Base-by-base conservation (phyloP, 805 yeast genomes). In the Saccharomyces paradoxus region DNA sequence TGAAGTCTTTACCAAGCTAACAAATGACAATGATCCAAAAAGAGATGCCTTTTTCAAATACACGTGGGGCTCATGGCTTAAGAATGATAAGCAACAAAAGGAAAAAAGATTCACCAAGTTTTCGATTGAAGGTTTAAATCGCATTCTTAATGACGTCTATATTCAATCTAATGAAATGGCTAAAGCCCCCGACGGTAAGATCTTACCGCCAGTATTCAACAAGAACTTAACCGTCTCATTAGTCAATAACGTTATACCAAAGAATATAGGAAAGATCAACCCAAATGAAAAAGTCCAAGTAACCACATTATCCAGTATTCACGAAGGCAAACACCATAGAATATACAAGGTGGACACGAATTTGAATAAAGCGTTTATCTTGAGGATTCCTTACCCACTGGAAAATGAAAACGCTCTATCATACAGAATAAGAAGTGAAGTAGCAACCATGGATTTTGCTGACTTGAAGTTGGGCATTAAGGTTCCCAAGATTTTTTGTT, bases 1-100 rank as follows among this genome's bases (percentile, higher is more conserved):
- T n/a, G 71, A 71, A 50, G 67, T 65, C 3, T 71, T 69, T 60
- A 86, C 91, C 52, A 77, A 77, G 56, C 64, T 86, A 26, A 70
- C 78, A 29, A 86, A 85, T 62, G 80, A 81, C 54, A 71, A 76
- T 44, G 91, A 86, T 65, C 89, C 89, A 10, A 73, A 81, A 50
- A 78, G 91, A 70, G 80, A 79, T 54, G 76, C 81, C 47, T 88
- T 94, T 65, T 92, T 89, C 76, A 82, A 86, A 62, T 92, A 90
- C 68, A 77, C 94, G 2, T 92, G 98, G 96, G 99, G 99, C 50
- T 80, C 96, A 6, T 92, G 98, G 98, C 74, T 91, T 63, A 81
- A 78, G 58, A 81, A 92, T 66, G 96, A 94, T 67, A 78, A 77
- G 54, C 71, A 70, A 31, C 91, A 94, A 68, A 86, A 88, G 64